A percentile compares a stretch with the other conserved stretches of the same genome.
Conservation (phyloP, 345 rosid species). For the Erucastrum elatum region DNA sequence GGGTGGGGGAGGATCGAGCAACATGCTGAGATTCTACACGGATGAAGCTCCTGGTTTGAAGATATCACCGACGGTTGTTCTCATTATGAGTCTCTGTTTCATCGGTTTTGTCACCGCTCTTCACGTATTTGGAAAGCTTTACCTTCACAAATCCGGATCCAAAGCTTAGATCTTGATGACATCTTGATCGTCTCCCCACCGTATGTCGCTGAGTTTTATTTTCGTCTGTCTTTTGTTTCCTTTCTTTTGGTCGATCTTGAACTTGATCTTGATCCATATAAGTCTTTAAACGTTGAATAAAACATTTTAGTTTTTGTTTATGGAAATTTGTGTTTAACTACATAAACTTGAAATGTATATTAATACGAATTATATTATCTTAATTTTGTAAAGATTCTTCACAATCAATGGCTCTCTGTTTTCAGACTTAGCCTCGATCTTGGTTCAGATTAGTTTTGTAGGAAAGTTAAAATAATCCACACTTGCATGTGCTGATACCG, state of each 20-base stretch:
- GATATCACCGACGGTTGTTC: slow-evolving; percentile 92
- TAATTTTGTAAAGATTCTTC: background rate
- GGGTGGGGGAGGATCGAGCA: slow-evolving; percentile 47
- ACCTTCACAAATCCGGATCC: slow-evolving; percentile 60
- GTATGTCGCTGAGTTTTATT: background rate
- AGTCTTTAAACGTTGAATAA: background rate
- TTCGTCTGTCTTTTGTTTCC: background rate
- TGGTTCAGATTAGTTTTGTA: background rate
- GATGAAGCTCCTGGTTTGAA: slow-evolving; percentile 89
- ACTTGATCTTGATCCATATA: background rate
- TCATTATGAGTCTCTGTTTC: slow-evolving; percentile 93
- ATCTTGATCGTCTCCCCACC: slow-evolving; percentile 4
- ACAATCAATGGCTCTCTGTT: background rate
- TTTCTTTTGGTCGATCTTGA: background rate
- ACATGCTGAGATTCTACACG: slow-evolving; percentile 95
- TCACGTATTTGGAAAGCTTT: slow-evolving; percentile 88
- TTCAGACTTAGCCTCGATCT: background rate
- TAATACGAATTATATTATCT: background rate
- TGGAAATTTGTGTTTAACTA: background rate
- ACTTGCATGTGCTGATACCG: background rate
- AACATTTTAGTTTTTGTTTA: background rate
- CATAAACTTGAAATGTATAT: background rate
- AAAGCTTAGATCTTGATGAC: slow-evolving; percentile 38
- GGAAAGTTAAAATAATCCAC: background rate
- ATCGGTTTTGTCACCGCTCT: slow-evolving; percentile 93